phyloP scores from a whole-genome alignment of 192 early-diverging fungal genomes.

The Gamsiella multidivaricata region DNA sequence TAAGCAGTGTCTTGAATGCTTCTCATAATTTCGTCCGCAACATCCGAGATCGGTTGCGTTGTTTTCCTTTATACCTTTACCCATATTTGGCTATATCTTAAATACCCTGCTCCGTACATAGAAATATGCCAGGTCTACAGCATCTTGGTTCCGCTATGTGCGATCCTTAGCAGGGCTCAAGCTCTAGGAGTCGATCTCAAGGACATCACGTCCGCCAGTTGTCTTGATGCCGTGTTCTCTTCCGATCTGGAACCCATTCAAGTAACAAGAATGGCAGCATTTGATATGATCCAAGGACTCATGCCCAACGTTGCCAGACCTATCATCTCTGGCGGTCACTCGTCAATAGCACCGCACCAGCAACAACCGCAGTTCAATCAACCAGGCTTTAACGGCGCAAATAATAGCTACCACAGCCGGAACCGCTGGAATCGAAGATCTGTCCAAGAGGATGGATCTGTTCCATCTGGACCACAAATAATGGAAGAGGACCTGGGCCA shows the following conservation, averaged over 20 bases:
- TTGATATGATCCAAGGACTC: constrained; percentile 47
- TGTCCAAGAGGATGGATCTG: neutral
- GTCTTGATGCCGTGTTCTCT: constrained; percentile 35
- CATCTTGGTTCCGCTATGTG: constrained; percentile 32
- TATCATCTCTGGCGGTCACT: neutral
- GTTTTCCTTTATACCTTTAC: neutral
- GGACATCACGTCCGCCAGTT: constrained; percentile 19
- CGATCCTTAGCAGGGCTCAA: constrained; percentile 16
- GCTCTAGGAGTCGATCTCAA: constrained; percentile 25
- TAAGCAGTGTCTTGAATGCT: neutral
- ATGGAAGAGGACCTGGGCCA: constrained; percentile 34
- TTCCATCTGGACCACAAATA: neutral
- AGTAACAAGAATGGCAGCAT: constrained; percentile 26
- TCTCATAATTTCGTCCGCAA: neutral
- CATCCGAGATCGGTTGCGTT: neutral
- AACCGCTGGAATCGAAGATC: neutral
- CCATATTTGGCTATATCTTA: neutral
- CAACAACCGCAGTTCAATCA: constrained; percentile 13
- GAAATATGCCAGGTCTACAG: constrained; percentile 43
- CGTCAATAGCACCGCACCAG: neutral
- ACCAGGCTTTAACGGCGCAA: too few relatives aligned
- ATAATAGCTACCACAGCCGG: neutral
- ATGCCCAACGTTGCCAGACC: constrained; percentile 14
- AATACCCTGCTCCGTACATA: constrained; percentile 1
- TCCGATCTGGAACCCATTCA: constrained; percentile 28